Base-by-base conservation (phyloP, 495 filamentous ascomycete species). In the Tirmania nivea region DNA sequence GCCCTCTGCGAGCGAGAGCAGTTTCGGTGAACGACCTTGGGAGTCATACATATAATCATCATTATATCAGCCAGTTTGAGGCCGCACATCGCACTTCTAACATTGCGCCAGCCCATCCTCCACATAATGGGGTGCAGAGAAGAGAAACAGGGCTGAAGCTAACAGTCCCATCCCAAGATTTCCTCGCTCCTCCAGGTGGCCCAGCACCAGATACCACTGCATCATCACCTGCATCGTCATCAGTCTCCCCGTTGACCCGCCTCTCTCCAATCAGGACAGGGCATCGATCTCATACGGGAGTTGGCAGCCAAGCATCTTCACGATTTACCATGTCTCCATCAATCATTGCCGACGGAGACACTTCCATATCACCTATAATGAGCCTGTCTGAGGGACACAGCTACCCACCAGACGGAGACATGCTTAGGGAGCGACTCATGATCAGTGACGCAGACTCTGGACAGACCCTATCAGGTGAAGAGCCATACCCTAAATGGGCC, bases 21-120 rank as follows among this genome's bases (percentile, higher is more conserved):
- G 79, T 82, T 20, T 84, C 81, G 35, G 72, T 80, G 34, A 84
- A 81, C 59, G 78, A 79, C 68, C 76, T 69, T 21, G 49, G 8
- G 39, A 19, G 17, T 45, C 17, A 45, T 45, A 45, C 39, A 14
- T 19, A 45, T 14, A 45, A 45, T 45, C 39, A 45, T 45, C 17
- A 14, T 19, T 14, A 45, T 31, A 31, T 7, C 25, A 31, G 25
- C 7, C 25, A 31, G 25, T 31, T 31, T 5, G 25, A 31, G 25
- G 1, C 25, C 3, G 25, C 25, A 7, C 3, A 3, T 31, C 25
- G 25, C 25, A 3, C 7, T 7, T 31, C 25, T 5, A 31, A 31
- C 7, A 31, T 31, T 3, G 7, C 25, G 2, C 2, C 7, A 31
- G 7, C 25, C 25, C 25, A 5, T 7, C 25, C 25, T 31, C 7